A percentile compares a stretch with the other conserved stretches of the same genome.
Evolutionary conservation across 208 protist genomes (phyloP).

Genomic region (Polymyxa betae): DNA sequence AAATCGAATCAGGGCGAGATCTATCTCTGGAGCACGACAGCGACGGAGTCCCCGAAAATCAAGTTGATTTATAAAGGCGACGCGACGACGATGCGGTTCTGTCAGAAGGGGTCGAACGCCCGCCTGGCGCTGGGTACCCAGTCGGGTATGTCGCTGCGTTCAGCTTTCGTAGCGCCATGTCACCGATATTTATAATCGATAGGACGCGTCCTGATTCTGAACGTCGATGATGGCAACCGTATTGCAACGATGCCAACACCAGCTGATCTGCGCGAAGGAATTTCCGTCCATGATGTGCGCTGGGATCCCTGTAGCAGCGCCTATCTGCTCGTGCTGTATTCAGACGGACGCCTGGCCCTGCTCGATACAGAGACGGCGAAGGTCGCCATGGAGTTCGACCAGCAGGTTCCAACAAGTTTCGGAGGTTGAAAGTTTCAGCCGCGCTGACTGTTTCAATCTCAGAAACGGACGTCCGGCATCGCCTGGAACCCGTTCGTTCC

Average conservation of each 20-base stretch:
- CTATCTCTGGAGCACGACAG: background rate
- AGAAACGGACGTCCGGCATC: background rate
- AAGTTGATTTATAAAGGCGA: background rate
- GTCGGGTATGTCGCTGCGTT: background rate
- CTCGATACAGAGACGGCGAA: background rate
- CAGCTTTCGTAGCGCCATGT: too few species aligned
- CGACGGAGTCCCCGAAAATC: background rate
- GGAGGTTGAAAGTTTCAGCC: too few species aligned
- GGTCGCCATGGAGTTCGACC: conserved; percentile 35
- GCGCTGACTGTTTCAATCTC: too few species aligned
- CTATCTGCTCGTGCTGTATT: conserved; percentile 50
- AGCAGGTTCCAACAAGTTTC: too few species aligned
- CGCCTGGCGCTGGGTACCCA: background rate
- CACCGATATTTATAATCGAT: too few species aligned
- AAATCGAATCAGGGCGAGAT: background rate
- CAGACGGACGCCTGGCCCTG: background rate
- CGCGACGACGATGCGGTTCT: conserved; percentile 17
- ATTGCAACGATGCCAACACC: background rate
- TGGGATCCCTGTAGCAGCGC: conserved; percentile 9
- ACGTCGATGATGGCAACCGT: background rate
- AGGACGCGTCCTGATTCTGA: conserved; percentile 1
- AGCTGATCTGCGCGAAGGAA: background rate
- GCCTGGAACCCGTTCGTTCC: background rate
- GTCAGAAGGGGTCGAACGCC: background rate
- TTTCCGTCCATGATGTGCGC: conserved; percentile 8